phyloP scores from a whole-genome alignment of 345 rosid species.

The Heritiera fomes region DNA sequence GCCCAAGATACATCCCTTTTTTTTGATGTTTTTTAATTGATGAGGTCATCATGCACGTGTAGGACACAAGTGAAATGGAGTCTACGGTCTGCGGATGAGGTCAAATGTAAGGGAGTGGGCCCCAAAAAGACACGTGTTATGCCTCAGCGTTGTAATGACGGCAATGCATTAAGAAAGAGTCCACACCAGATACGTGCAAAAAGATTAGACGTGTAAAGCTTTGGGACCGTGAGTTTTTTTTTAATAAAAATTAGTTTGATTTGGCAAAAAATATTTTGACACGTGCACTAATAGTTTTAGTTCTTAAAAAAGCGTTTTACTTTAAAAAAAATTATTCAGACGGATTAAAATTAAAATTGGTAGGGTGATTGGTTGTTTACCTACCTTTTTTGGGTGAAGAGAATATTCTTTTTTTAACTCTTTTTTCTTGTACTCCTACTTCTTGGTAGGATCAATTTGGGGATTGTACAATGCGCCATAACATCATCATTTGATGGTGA shows the following conservation, averaged over 20 bases:
- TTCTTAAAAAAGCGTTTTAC: not conserved
- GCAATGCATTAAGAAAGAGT: not conserved
- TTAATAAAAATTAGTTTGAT: no score
- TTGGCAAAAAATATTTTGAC: no score
- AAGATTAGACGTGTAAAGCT: slow-evolving; percentile 5
- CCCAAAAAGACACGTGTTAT: not conserved
- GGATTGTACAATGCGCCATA: not conserved
- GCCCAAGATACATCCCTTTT: no score
- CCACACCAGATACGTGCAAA: not conserved
- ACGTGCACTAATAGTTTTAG: not conserved
- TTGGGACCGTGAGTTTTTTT: not conserved
- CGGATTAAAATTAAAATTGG: not conserved
- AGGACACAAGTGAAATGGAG: not conserved
- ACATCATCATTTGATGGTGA: not conserved
- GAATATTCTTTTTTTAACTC: not conserved
- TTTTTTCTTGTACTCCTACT: not conserved
- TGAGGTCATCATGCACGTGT: not conserved
- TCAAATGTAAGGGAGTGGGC: not conserved
- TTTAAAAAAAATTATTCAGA: not conserved
- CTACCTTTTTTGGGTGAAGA: slow-evolving; percentile 3
- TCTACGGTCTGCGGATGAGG: not conserved
- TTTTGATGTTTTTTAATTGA: not conserved
- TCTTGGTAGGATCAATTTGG: not conserved
- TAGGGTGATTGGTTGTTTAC: slow-evolving; percentile 19
- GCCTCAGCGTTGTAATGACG: not conserved